Conservation (phyloP, 192 early-diverging fungal genomes). For the Geosiphon pyriformis region DNA sequence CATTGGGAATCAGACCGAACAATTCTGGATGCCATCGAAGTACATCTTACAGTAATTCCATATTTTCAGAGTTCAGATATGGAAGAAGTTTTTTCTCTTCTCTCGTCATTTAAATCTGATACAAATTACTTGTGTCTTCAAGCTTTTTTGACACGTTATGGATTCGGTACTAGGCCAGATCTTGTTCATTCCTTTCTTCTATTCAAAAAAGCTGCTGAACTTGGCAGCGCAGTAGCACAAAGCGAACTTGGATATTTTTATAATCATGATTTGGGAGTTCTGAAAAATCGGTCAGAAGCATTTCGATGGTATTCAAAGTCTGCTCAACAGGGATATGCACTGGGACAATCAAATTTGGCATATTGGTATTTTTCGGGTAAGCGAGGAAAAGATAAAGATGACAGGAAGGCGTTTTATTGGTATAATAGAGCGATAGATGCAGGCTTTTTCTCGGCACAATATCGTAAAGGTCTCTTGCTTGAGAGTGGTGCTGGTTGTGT, state of each 20-base stretch:
- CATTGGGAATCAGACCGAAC: background rate
- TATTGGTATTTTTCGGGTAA: conserved; percentile 67
- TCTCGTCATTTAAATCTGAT: no score
- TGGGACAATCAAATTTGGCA: conserved; percentile 69
- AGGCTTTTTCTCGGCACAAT: conserved; percentile 46
- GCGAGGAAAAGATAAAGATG: conserved; percentile 43
- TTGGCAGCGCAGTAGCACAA: background rate
- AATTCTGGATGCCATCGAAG: background rate
- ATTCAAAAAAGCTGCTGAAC: background rate
- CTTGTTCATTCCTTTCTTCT: background rate
- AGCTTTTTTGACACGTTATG: conserved; percentile 33
- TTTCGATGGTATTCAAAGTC: conserved; percentile 53
- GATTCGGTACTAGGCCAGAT: conserved; percentile 47
- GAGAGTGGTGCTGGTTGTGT: background rate
- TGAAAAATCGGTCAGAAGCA: conserved; percentile 31
- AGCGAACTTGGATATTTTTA: background rate
- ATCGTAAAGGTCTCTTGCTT: background rate
- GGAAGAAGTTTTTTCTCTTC: background rate
- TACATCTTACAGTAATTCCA: background rate
- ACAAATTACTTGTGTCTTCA: background rate
- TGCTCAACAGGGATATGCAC: conserved; percentile 52
- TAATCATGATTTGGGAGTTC: background rate
- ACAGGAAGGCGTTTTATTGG: conserved; percentile 50
- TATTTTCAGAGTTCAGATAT: background rate
- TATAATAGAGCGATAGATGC: conserved; percentile 55